These are phyloP conservation scores for Chalciporus pseudorubinellus DNA, from an alignment of 768 basidiomycete species.

Conservation along the genomic window DNA sequence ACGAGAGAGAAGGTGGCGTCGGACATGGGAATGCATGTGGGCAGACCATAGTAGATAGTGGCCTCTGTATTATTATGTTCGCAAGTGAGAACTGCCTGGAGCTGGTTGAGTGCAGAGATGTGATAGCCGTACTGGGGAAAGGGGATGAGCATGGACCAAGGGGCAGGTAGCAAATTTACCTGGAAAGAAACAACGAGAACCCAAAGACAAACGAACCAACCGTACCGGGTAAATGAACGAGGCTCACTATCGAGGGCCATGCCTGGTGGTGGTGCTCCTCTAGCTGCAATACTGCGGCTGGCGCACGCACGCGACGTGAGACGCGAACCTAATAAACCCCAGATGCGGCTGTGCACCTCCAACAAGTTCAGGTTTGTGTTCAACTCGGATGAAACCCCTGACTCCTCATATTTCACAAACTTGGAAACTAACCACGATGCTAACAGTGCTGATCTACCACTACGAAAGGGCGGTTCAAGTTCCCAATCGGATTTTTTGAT, in stretches of 20 bases:
- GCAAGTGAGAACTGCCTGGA: conserved; percentile 78
- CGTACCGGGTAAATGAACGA: conserved; percentile 54
- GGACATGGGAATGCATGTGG: conserved; percentile 80
- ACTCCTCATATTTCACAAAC: too few relatives aligned
- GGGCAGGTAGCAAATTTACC: conserved; percentile 22
- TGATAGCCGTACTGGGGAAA: conserved; percentile 79
- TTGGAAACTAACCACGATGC: too few relatives aligned
- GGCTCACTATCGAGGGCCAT: conserved; percentile 8
- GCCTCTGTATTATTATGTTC: conserved; percentile 28
- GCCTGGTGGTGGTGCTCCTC: neutral
- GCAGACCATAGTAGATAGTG: conserved; percentile 39
- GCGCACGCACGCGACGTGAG: too few relatives aligned
- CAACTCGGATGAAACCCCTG: too few relatives aligned
- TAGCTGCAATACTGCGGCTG: neutral
- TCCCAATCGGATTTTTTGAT: too few relatives aligned
- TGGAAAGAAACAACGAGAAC: conserved; percentile 60
- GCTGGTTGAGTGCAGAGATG: conserved; percentile 87
- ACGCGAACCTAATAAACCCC: too few relatives aligned
- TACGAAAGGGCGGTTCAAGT: too few relatives aligned
- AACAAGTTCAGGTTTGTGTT: too few relatives aligned
- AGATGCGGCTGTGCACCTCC: too few relatives aligned
- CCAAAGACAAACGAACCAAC: conserved; percentile 68
- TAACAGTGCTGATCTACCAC: too few relatives aligned
- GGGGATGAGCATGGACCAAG: neutral
- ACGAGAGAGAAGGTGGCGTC: conserved; percentile 75